Conservation (phyloP, 140 eudicot species). For the Flaveria floridana region DNA sequence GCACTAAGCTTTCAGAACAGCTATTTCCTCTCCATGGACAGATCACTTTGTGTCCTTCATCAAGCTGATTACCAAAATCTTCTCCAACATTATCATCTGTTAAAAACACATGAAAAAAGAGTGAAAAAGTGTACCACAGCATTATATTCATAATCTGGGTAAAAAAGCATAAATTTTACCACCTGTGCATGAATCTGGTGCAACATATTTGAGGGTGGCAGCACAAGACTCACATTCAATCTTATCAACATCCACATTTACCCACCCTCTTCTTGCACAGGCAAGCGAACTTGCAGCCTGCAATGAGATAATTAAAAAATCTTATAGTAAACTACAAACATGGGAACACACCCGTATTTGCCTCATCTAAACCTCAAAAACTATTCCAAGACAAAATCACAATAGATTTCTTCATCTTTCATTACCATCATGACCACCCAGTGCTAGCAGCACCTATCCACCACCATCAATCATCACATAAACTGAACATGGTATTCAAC, state of each 20-base stretch:
- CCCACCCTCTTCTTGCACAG: slow-evolving; percentile 98
- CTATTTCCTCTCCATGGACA: slow-evolving; percentile 98
- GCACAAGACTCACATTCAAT: slow-evolving; percentile 84
- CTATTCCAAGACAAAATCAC: background rate
- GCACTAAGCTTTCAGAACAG: slow-evolving; percentile 95
- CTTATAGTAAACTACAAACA: background rate
- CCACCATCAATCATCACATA: background rate
- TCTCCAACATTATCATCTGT: slow-evolving; percentile 66
- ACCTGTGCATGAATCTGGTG: slow-evolving; percentile 53
- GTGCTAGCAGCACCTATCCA: background rate
- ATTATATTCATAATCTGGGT: slow-evolving; percentile 1
- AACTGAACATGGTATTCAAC: background rate
- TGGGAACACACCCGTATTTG: background rate
- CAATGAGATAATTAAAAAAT: slow-evolving; percentile 1
- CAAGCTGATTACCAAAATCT: slow-evolving; percentile 68
- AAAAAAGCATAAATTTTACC: slow-evolving; percentile 41
- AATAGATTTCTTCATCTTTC: background rate
- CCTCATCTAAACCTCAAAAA: background rate
- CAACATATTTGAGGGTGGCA: slow-evolving; percentile 51
- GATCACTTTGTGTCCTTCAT: slow-evolving; percentile 65
- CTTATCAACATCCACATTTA: slow-evolving; percentile 70
- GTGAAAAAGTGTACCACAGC: background rate
- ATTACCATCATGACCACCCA: background rate
- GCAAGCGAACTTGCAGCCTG: slow-evolving; percentile 88
- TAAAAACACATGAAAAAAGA: background rate